These are phyloP conservation scores for Angomonas ambiguus DNA, from an alignment of 208 protist genomes.

Conservation along the genomic window DNA sequence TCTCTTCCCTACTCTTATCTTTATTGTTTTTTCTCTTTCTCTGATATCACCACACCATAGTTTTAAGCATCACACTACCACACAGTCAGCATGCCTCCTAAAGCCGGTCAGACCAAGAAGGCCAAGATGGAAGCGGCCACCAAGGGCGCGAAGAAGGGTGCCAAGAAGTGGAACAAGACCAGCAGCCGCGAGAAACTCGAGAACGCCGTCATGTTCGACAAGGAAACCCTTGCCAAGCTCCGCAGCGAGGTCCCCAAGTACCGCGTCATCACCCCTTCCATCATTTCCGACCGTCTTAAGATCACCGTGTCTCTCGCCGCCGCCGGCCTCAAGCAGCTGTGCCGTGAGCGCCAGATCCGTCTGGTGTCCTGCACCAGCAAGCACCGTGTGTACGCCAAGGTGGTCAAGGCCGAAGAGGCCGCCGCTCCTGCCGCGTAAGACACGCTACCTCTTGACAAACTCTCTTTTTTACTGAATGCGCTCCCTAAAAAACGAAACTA, in stretches of 20 bases:
- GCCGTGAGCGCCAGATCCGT: constrained; percentile 75
- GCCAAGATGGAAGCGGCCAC: constrained; percentile 63
- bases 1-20: neutral
- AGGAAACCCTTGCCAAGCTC: constrained; percentile 81
- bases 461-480: too few relatives aligned
- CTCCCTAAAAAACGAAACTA: too few relatives aligned
- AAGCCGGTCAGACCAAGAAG: constrained; percentile 66
- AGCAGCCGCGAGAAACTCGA: constrained; percentile 85
- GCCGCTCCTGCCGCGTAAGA: neutral
- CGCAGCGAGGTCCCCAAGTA: constrained; percentile 88
- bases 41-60: too few relatives aligned
- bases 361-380: constrained; percentile 78
- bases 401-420: constrained; percentile 24
- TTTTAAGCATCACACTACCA: neutral
- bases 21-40: neutral
- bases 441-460: too few relatives aligned
- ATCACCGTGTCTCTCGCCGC: constrained; percentile 81
- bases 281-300: constrained; percentile 89
- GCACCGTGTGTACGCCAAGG: constrained; percentile 76
- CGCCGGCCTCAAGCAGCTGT: constrained; percentile 83
- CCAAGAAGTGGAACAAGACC: constrained; percentile 93
- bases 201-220: constrained; percentile 91
- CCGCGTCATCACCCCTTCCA: constrained; percentile 89
- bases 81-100: constrained; percentile 46
- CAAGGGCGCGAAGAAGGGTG: constrained; percentile 79